Evolutionary conservation across 179 eudicot species (phyloP).

Genomic region (Beta lomatogona): DNA sequence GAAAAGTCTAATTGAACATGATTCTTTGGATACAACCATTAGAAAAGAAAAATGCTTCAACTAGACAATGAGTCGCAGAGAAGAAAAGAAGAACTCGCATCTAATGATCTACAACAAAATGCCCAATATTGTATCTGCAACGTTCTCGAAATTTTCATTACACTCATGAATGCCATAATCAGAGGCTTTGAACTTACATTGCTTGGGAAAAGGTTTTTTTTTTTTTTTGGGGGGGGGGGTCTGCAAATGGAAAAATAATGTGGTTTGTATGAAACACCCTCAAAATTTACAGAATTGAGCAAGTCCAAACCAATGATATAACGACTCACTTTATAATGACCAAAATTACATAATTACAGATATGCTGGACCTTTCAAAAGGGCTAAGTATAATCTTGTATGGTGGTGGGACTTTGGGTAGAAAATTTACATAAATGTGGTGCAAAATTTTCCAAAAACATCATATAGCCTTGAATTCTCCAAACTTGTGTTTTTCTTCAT

Average conservation of each 20-base stretch:
- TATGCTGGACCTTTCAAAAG: neutral
- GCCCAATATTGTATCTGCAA: neutral
- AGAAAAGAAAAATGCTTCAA: too few species aligned
- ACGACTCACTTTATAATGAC: neutral
- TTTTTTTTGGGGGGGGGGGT: too few species aligned
- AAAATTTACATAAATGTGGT: neutral
- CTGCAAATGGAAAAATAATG: conserved; percentile 7
- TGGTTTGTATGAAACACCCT: conserved; percentile 8
- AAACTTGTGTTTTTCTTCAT: conserved; percentile 69
- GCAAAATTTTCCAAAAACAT: neutral
- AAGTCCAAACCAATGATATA: conserved; percentile 4
- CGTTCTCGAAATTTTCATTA: conserved; percentile 12
- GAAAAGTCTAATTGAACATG: neutral
- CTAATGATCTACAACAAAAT: neutral
- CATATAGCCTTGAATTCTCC: conserved; percentile 52
- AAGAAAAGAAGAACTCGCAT: neutral
- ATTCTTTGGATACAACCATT: neutral
- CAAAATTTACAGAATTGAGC: conserved; percentile 23
- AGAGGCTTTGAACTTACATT: neutral
- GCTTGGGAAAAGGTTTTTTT: too few species aligned
- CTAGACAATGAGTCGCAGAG: neutral
- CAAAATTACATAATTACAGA: conserved; percentile 5
- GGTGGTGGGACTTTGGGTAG: neutral
- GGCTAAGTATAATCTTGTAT: neutral
- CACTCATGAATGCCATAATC: neutral